These are phyloP conservation scores for Gossypium raimondii DNA, from an alignment of 345 rosid species.

Conservation along the genomic window DNA sequence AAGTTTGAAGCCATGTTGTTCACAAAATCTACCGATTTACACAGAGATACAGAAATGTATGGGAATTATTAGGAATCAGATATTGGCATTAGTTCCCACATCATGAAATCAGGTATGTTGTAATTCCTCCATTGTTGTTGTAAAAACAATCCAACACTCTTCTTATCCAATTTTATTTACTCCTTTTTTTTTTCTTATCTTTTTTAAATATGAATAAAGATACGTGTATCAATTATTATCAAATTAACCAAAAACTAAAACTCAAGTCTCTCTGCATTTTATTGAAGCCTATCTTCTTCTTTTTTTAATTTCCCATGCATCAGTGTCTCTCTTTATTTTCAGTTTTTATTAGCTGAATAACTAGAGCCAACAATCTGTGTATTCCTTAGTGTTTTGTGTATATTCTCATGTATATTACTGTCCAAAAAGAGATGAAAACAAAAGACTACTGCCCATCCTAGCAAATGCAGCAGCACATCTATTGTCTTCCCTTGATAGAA, in stretches of 20 bases:
- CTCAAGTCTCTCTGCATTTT: not conserved
- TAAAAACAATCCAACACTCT: conserved; percentile 10
- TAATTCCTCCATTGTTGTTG: conserved; percentile 19
- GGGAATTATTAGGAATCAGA: conserved; percentile 75
- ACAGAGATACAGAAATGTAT: conserved; percentile 86
- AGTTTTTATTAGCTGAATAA: not conserved
- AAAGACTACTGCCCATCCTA: no score
- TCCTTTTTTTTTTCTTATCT: not conserved
- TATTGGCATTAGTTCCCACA: conserved; percentile 52
- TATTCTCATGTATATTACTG: no score
- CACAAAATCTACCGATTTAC: conserved; percentile 70
- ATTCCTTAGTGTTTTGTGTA: not conserved
- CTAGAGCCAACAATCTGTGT: not conserved
- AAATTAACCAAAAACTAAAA: not conserved
- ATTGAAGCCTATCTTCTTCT: not conserved
- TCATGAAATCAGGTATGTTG: conserved; percentile 9
- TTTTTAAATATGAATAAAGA: not conserved
- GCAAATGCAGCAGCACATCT: no score
- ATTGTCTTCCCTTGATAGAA: no score
- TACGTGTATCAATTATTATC: not conserved
- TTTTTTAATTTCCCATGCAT: not conserved
- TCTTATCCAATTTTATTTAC: not conserved
- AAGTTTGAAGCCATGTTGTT: conserved; percentile 70
- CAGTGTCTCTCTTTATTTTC: not conserved
- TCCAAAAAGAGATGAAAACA: no score